Percentiles rank a stretch among this genome's conserved stretches.
phyloP scores from a whole-genome alignment of 768 basidiomycete species.

The Postia placenta region DNA sequence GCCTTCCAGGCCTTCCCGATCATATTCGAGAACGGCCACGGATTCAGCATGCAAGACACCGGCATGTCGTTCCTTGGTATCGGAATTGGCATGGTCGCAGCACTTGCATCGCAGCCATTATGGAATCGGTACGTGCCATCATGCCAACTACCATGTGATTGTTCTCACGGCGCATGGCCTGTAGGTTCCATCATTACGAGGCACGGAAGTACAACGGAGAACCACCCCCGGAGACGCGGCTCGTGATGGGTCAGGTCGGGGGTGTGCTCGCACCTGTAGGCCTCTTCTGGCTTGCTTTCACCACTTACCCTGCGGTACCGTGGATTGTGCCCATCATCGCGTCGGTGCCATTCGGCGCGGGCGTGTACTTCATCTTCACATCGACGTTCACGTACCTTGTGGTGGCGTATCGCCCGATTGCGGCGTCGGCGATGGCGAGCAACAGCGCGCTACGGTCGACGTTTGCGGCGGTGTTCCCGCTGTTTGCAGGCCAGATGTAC shows the following conservation, averaged over 20 bases:
- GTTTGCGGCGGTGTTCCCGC: conserved; percentile 47
- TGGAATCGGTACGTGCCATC: conserved; percentile 31
- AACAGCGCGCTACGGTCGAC: conserved; percentile 47
- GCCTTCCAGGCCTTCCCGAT: conserved; percentile 54
- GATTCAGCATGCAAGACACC: conserved; percentile 46
- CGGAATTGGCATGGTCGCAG: conserved; percentile 38
- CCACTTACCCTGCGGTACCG: conserved; percentile 39
- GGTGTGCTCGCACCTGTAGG: conserved; percentile 48
- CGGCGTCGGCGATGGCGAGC: conserved; percentile 60
- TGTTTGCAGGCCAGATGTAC: conserved; percentile 50
- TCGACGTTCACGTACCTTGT: conserved; percentile 59
- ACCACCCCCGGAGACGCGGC: conserved; percentile 60
- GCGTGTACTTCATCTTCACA: conserved; percentile 59
- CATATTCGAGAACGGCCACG: conserved; percentile 41
- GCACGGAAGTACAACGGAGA: conserved; percentile 33
- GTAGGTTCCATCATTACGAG: conserved; percentile 28
- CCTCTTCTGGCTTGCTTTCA: conserved; percentile 52
- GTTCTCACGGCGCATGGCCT: background rate
- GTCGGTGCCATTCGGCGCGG: conserved; percentile 45
- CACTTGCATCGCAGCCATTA: conserved; percentile 34
- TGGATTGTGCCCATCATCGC: conserved; percentile 43
- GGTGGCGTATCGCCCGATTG: conserved; percentile 42
- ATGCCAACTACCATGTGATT: background rate
- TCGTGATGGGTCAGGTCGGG: conserved; percentile 65
- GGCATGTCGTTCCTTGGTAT: conserved; percentile 48